Evolutionary conservation across 2,329 filamentous ascomycete species (phyloP).

Genomic region (Xylariaceae sp.): DNA sequence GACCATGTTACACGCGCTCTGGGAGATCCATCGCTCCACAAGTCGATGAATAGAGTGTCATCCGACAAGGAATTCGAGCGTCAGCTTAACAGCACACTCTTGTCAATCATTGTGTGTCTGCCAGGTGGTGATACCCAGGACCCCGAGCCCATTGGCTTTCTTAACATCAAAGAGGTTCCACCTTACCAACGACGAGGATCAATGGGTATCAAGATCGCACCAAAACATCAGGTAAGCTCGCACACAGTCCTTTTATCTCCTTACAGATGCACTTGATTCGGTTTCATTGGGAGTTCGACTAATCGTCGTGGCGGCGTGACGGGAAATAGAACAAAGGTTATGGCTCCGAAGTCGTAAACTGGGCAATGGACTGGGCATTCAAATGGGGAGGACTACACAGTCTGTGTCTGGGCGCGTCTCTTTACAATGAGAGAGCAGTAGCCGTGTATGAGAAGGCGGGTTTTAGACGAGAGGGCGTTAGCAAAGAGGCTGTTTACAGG

Average conservation of each 20-base stretch:
- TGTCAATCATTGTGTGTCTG: constrained; percentile 22
- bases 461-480: constrained; percentile 41
- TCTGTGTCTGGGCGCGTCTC: constrained; percentile 37
- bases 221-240: constrained; percentile 6
- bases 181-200: constrained; percentile 9
- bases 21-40: constrained; percentile 7
- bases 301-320: constrained; percentile 29
- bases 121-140: not conserved
- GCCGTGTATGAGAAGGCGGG: constrained; percentile 43
- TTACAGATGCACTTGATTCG: not conserved
- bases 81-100: constrained; percentile 5
- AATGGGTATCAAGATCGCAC: constrained; percentile 4
- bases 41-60: constrained; percentile 11
- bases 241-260: not conserved
- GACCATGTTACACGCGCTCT: constrained; percentile 19
- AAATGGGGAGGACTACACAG: constrained; percentile 40
- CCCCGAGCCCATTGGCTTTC: constrained; percentile 2
- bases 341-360: constrained; percentile 43
- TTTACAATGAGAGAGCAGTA: constrained; percentile 40
- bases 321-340: constrained; percentile 40
- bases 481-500: constrained; percentile 39
- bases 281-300: not conserved
- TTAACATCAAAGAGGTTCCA: not conserved
- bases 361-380: constrained; percentile 46
- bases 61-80: constrained; percentile 12